Evolutionary conservation across 441 rosid species (phyloP).

Genomic region (Hura crepitans): DNA sequence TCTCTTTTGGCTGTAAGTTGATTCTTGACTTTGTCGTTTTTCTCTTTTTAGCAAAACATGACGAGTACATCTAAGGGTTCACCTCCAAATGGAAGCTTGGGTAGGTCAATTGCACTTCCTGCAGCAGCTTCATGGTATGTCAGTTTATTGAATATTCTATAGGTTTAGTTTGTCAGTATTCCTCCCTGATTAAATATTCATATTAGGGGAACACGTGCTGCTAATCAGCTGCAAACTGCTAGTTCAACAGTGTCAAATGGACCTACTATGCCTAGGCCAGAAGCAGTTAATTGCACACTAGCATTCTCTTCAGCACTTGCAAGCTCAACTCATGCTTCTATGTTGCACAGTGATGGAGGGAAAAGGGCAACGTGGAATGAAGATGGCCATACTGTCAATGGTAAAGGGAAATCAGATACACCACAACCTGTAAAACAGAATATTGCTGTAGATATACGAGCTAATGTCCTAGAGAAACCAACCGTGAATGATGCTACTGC

Average conservation of each 20-base stretch:
- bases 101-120: slow-evolving; percentile 68
- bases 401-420: slow-evolving; percentile 40
- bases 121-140: slow-evolving; percentile 88
- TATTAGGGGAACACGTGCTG: slow-evolving; percentile 75
- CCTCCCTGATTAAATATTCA: slow-evolving; percentile 25
- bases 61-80: slow-evolving; percentile 46
- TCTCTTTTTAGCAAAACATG: slow-evolving; percentile 44
- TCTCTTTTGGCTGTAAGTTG: background rate
- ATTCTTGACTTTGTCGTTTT: slow-evolving; percentile 9
- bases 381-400: slow-evolving; percentile 32
- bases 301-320: slow-evolving; percentile 44
- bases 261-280: slow-evolving; percentile 47
- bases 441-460: slow-evolving; percentile 30
- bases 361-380: slow-evolving; percentile 46
- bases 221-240: slow-evolving; percentile 45
- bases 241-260: slow-evolving; percentile 46
- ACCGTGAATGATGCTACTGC: slow-evolving; percentile 28
- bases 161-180: slow-evolving; percentile 5
- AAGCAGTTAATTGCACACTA: slow-evolving; percentile 30
- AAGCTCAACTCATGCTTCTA: slow-evolving; percentile 34
- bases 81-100: slow-evolving; percentile 68
- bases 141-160: background rate
- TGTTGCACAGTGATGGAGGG: slow-evolving; percentile 32
- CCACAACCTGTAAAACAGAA: slow-evolving; percentile 37
- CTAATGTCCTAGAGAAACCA: slow-evolving; percentile 36